phyloP scores from a whole-genome alignment of 2,329 filamentous ascomycete genomes.

The Aspergillus phoenicis region DNA sequence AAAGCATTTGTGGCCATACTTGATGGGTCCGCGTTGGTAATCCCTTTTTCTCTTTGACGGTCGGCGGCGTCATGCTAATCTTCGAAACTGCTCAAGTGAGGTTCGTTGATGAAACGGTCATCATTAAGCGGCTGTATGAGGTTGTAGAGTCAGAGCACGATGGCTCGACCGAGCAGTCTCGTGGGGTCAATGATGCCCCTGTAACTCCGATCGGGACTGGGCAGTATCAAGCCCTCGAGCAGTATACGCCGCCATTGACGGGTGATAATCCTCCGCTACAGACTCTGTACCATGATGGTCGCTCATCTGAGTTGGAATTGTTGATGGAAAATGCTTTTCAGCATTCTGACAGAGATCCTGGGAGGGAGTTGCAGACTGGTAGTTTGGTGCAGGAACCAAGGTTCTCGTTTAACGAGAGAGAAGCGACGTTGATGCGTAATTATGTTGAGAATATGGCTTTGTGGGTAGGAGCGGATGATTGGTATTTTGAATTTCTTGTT shows the following conservation, averaged over 20 bases:
- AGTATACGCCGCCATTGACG: not conserved
- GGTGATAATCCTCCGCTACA: not conserved
- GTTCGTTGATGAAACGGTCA: constrained; percentile 27
- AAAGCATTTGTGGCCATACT: constrained; percentile 17
- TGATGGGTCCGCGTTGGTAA: constrained; percentile 20
- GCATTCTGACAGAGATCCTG: not conserved
- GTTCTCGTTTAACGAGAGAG: constrained; percentile 19
- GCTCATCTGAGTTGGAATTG: not conserved
- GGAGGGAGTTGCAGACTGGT: not conserved
- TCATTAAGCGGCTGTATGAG: not conserved
- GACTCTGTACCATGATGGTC: not conserved
- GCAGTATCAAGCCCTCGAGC: not conserved
- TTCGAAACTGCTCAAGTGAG: constrained; percentile 16
- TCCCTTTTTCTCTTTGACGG: not conserved
- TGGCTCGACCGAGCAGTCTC: too few species aligned
- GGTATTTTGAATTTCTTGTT: too few species aligned
- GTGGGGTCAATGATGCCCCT: too few species aligned
- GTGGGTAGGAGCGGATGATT: constrained; percentile 25
- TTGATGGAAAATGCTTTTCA: not conserved
- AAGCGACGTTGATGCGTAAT: constrained; percentile 29
- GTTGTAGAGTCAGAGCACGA: not conserved
- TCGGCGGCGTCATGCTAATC: not conserved
- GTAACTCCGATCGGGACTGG: too few species aligned
- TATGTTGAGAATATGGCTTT: constrained; percentile 39
- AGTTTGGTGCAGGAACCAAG: not conserved